Conservation (phyloP, 2,329 filamentous ascomycete genomes). For the Ascochyta clinopodiicola region DNA sequence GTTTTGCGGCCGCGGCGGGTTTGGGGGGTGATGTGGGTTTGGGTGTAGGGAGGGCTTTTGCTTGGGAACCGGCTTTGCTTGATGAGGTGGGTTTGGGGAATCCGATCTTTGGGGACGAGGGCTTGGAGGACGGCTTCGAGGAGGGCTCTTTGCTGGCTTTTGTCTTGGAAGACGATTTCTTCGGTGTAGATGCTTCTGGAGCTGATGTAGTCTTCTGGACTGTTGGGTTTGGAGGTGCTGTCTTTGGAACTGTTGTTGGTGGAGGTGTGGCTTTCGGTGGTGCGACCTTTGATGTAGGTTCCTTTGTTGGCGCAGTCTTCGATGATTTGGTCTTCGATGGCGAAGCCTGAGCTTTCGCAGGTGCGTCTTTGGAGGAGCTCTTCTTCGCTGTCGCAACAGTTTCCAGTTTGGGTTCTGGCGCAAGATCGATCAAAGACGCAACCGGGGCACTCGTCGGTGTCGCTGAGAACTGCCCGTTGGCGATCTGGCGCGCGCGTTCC, state of each 20-base stretch:
- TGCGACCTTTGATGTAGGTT: not conserved
- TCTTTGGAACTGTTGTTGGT: not conserved
- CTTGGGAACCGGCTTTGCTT: not conserved
- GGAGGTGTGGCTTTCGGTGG: not conserved
- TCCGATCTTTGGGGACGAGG: not conserved
- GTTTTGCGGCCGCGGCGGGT: not conserved
- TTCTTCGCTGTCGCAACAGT: constrained; percentile 4
- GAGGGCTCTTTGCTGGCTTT: not conserved
- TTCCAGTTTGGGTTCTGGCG: constrained; percentile 5
- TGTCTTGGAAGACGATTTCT: constrained; percentile 9
- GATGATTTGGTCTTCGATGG: not conserved
- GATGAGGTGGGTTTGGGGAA: constrained; percentile 4
- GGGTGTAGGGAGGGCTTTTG: not conserved
- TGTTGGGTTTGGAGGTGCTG: not conserved
- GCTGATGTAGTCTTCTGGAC: not conserved
- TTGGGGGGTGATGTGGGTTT: constrained; percentile 3
- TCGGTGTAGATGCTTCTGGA: not conserved
- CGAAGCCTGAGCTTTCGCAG: not conserved
- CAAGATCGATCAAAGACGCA: constrained; percentile 1
- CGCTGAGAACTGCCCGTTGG: constrained; percentile 18
- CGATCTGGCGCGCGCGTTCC: constrained; percentile 22
- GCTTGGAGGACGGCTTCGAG: not conserved
- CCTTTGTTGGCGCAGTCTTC: constrained; percentile 1
- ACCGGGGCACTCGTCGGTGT: not conserved
- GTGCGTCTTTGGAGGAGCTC: not conserved